Base-by-base conservation (phyloP, 768 basidiomycete genomes). In the Mycena latifolia region DNA sequence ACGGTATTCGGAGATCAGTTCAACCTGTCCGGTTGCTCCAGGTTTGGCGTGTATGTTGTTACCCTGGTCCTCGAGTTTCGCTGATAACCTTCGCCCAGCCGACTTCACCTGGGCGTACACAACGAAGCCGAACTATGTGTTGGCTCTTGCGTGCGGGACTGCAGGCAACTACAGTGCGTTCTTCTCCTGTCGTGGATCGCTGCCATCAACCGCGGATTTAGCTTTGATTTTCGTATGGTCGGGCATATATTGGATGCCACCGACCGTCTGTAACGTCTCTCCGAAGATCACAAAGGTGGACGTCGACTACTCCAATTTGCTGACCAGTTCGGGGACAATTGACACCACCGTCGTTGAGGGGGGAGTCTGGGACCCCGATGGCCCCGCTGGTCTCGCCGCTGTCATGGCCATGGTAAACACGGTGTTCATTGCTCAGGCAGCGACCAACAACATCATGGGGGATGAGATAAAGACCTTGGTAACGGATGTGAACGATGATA, bases 401-500 rank as follows among this genome's bases (percentile, higher is more conserved):
- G 8, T 20, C 52, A 55, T n/a, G n/a, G n/a, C 45, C 7, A 62
- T 62, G 7, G n/a, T 18, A 29, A 43, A 47, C 20, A 55, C 29
- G 43, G 4, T 62, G 14, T 55, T 7, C 35, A 47, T 55, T 18
- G 12, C 61, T 15, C 61, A 62, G n/a, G 43, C 41, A 22, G 18
- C 18, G 14, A 2, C n/a, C 5, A 28, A 43, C 45, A 62, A 55
- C 28, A 37, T 48, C 20, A 24, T 62, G 43, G 61, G 52, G 5
- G 53, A 62, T 27, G 53, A 55, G n/a, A 14, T 62, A 17, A 11
- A 37, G 6, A 5, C 35, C 2, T 17, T 55, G 22, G 22, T 41
- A 6, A 3, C 2, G 17, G 18, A 55, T 3, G 37, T 41, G 25
- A 3, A 39, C 10, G 37, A 4, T 41, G 54, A 55, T 24, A 35